A percentile compares a stretch with the other conserved stretches of the same genome.
These are phyloP conservation scores for Tilletia walkeri DNA, from an alignment of 1,284 basidiomycete species.

Conservation along the genomic window DNA sequence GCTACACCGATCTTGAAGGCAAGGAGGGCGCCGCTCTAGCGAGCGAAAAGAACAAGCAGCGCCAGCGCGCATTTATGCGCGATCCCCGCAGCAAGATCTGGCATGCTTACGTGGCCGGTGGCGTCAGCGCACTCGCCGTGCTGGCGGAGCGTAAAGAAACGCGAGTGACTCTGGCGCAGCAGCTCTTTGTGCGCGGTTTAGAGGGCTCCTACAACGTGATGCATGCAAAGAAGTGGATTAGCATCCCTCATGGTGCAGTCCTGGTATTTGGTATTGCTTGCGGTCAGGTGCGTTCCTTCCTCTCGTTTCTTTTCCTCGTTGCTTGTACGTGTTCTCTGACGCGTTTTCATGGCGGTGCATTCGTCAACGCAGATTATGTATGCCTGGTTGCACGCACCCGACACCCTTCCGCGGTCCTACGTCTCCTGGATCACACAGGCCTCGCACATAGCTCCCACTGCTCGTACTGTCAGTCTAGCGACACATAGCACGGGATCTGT, in stretches of 20 bases:
- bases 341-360: not conserved
- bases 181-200: conserved; percentile 78
- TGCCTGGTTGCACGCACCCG: conserved; percentile 26
- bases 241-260: conserved; percentile 79
- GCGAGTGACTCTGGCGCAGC: conserved; percentile 77
- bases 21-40: conserved; percentile 37
- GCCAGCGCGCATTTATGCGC: conserved; percentile 43
- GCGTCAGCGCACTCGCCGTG: conserved; percentile 74
- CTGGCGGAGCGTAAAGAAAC: conserved; percentile 74
- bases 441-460: conserved; percentile 33
- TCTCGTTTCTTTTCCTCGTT: not conserved
- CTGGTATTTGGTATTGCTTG: conserved; percentile 80
- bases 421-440: conserved; percentile 51
- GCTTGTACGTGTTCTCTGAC: not conserved
- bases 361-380: conserved; percentile 59
- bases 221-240: conserved; percentile 64
- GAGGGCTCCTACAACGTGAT: conserved; percentile 79
- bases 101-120: conserved; percentile 85
- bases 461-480: conserved; percentile 9
- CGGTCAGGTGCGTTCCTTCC: conserved; percentile 62
- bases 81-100: conserved; percentile 63
- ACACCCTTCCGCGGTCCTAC: conserved; percentile 43
- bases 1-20: conserved; percentile 34
- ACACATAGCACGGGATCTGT: conserved; percentile 10
- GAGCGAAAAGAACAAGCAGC: conserved; percentile 37